Conservation (phyloP, 306 rosid species). For the Abrus pulchellus region DNA sequence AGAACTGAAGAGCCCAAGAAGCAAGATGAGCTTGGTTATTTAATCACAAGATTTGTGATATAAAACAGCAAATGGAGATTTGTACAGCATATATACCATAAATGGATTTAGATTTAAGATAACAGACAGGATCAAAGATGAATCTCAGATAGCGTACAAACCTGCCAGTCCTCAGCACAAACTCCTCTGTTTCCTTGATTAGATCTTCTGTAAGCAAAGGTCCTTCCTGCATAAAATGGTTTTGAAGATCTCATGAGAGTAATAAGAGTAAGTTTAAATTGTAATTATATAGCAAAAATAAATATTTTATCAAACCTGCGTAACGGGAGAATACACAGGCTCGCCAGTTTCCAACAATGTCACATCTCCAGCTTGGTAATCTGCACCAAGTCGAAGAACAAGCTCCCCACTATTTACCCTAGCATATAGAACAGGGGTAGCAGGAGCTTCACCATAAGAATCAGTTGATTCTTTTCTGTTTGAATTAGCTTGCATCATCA, state of each 20-base stretch:
- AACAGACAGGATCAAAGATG: constrained; percentile 38
- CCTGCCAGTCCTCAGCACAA: constrained; percentile 99
- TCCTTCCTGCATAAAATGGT: constrained; percentile 75
- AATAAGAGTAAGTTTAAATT: constrained; percentile 32
- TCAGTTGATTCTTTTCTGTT: constrained; percentile 54
- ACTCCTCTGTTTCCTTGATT: constrained; percentile 94
- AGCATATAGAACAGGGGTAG: constrained; percentile 75
- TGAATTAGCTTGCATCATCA: constrained; percentile 71
- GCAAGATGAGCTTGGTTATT: constrained; percentile 22
- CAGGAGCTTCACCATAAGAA: constrained; percentile 47
- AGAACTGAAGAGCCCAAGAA: constrained; percentile 32
- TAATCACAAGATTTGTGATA: constrained; percentile 35
- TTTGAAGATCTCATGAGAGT: constrained; percentile 40
- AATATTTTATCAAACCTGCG: constrained; percentile 73
- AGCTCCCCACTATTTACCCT: constrained; percentile 78
- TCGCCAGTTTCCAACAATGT: constrained; percentile 98
- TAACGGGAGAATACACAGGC: constrained; percentile 86
- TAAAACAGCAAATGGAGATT: constrained; percentile 24
- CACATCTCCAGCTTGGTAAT: constrained; percentile 63
- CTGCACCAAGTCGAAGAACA: constrained; percentile 89
- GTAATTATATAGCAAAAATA: constrained; percentile 38
- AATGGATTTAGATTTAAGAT: constrained; percentile 29
- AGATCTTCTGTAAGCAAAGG: constrained; percentile 98
- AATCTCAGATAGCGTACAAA: constrained; percentile 51
- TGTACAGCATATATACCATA: neutral